These are phyloP conservation scores for Boechera divaricarpa DNA, from an alignment of 345 rosid genomes.

Conservation along the genomic window DNA sequence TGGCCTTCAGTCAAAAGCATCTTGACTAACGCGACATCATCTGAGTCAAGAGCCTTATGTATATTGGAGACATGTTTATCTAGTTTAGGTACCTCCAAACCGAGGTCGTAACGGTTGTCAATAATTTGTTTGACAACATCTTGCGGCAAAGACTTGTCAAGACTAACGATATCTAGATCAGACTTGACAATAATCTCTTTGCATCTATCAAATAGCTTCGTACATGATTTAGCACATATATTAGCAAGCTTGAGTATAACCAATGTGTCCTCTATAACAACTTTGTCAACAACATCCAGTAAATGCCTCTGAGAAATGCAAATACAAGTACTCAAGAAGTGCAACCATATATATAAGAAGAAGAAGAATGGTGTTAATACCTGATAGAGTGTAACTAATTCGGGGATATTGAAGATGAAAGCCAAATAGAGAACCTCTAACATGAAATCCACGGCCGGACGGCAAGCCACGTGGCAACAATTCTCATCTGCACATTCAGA, in stretches of 20 bases:
- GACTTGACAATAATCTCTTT: constrained; percentile 37
- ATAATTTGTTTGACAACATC: no score
- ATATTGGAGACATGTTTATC: no score
- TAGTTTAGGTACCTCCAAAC: no score
- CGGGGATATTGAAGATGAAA: constrained; percentile 63
- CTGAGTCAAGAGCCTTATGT: no score
- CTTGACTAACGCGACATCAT: no score
- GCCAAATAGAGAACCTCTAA: constrained; percentile 69
- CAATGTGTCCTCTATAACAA: no score
- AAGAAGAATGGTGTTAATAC: constrained; percentile 25
- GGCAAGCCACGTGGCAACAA: constrained; percentile 34
- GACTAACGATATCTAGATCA: constrained; percentile 31
- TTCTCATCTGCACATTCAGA: constrained; percentile 74
- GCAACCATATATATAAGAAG: neutral
- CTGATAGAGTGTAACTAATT: constrained; percentile 70
- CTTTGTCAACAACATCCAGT: constrained; percentile 38
- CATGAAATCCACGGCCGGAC: constrained; percentile 45
- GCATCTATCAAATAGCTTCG: constrained; percentile 55
- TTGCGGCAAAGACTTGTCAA: no score
- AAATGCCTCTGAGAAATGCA: constrained; percentile 40
- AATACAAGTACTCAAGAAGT: neutral
- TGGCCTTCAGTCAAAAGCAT: no score
- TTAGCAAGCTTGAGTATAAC: no score
- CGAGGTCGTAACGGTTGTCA: no score
- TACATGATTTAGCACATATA: constrained; percentile 60